These are phyloP conservation scores for Leccinum huronense DNA, from an alignment of 1,284 basidiomycete genomes.

Conservation along the genomic window DNA sequence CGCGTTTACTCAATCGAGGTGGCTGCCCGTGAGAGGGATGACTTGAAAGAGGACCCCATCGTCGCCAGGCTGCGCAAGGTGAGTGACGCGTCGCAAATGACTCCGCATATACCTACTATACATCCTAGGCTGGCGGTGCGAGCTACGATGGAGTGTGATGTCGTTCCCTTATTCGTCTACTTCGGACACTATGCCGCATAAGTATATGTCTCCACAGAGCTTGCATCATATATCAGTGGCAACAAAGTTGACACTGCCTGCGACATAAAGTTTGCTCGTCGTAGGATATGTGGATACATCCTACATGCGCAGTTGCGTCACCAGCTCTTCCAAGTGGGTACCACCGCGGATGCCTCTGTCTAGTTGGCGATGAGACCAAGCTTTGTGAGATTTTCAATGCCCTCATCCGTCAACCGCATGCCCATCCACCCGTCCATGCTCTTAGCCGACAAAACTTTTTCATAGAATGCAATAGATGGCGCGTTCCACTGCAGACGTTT, in stretches of 20 bases:
- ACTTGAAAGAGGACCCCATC: conserved; percentile 81
- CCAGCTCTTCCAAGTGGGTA: conserved; percentile 5
- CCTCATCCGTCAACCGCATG: conserved; percentile 81
- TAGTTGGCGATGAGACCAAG: conserved; percentile 33
- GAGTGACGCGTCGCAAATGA: conserved; percentile 24
- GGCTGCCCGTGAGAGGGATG: conserved; percentile 74
- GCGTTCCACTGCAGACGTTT: conserved; percentile 74
- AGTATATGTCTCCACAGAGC: conserved; percentile 16
- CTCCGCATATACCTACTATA: conserved; percentile 14
- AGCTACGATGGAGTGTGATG: conserved; percentile 76
- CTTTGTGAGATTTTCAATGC: conserved; percentile 58
- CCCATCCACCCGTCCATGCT: conserved; percentile 84
- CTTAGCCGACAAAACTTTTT: conserved; percentile 72
- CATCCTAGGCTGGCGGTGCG: conserved; percentile 68
- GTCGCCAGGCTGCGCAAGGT: conserved; percentile 74
- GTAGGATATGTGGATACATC: conserved; percentile 9
- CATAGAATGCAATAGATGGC: conserved; percentile 90
- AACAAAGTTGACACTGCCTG: conserved; percentile 23
- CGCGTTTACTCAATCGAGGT: conserved; percentile 84
- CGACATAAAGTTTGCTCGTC: conserved; percentile 9
- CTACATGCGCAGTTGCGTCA: conserved; percentile 3
- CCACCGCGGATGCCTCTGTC: conserved; percentile 10
- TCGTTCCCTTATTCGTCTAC: conserved; percentile 18
- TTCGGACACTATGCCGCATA: conserved; percentile 12
- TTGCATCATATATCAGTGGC: conserved; percentile 27